Conservation (phyloP, 176 grass and related monocot genomes). For the Thinopyrum elongatum region DNA sequence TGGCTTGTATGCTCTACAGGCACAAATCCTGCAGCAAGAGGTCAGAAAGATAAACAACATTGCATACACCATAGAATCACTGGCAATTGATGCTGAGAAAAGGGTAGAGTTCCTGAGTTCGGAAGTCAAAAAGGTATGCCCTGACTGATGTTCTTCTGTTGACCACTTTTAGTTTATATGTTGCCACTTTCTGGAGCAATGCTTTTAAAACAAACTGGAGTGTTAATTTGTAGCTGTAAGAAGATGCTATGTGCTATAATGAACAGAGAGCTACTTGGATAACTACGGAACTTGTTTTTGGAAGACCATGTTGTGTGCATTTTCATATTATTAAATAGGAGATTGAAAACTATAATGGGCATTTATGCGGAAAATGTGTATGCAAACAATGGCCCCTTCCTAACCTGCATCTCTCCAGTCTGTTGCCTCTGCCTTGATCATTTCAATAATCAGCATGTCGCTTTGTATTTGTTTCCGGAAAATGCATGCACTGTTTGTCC, state of each 20-base stretch:
- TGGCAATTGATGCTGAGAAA: slow-evolving; percentile 53
- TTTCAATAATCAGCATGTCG: neutral
- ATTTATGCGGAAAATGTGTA: neutral
- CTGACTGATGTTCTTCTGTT: neutral
- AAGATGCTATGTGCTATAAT: neutral
- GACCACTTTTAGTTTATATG: slow-evolving; percentile 7
- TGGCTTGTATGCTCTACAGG: slow-evolving; percentile 41
- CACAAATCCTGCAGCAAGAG: slow-evolving; percentile 51
- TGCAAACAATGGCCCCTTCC: neutral
- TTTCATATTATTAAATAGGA: neutral
- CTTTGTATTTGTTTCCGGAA: neutral
- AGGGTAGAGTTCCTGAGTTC: slow-evolving; percentile 58
- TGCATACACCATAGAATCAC: slow-evolving; percentile 49
- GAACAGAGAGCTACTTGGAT: neutral
- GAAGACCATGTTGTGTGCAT: neutral
- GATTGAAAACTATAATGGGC: neutral
- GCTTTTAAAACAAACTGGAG: neutral
- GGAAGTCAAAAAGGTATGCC: slow-evolving; percentile 62
- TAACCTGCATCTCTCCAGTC: neutral
- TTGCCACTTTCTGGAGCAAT: slow-evolving; percentile 15
- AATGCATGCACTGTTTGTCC: neutral
- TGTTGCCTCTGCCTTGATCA: neutral
- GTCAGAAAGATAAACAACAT: slow-evolving; percentile 51
- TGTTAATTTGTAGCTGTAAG: neutral
- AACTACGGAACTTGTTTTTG: neutral